Conservation (phyloP, 257 asterid species). For the Thymus mandschuricus region DNA sequence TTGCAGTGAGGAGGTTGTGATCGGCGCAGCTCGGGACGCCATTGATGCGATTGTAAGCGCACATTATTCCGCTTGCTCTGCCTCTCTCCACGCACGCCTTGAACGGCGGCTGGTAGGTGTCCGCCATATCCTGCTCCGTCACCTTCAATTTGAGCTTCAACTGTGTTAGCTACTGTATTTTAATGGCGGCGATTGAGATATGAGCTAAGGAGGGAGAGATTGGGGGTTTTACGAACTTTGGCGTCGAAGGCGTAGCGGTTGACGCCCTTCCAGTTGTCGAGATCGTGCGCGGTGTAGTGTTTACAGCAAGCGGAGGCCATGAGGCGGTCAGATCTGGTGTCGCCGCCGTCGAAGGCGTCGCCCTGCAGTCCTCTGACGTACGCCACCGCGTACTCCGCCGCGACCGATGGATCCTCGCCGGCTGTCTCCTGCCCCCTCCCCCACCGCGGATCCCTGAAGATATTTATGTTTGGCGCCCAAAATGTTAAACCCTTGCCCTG, state of each 20-base stretch:
- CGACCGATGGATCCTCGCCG: constrained; percentile 73
- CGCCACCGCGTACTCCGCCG: constrained; percentile 64
- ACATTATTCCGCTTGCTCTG: constrained; percentile 68
- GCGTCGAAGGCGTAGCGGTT: constrained; percentile 63
- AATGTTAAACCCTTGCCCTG: constrained; percentile 77
- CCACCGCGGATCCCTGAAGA: constrained; percentile 86
- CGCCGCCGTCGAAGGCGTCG: constrained; percentile 64
- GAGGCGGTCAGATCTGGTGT: constrained; percentile 41
- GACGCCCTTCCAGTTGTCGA: constrained; percentile 72
- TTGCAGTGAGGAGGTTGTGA: constrained; percentile 48
- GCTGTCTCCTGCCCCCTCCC: constrained; percentile 92
- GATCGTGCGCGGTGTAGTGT: constrained; percentile 76
- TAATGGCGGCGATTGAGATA: too few species aligned
- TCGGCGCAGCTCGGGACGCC: constrained; percentile 78
- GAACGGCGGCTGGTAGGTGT: constrained; percentile 77
- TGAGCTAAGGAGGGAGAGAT: too few species aligned
- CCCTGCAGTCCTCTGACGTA: constrained; percentile 82
- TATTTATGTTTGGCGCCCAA: constrained; percentile 85
- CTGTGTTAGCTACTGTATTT: too few species aligned
- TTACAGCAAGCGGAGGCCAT: constrained; percentile 82
- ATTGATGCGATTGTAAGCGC: constrained; percentile 69
- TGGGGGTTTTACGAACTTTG: constrained; percentile 28
- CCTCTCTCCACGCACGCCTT: constrained; percentile 63
- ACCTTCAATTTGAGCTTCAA: constrained; percentile 40
- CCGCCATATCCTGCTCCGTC: constrained; percentile 68